These are phyloP conservation scores for Alternaria sp. DNA, from an alignment of 2,329 filamentous ascomycete species.

Conservation along the genomic window DNA sequence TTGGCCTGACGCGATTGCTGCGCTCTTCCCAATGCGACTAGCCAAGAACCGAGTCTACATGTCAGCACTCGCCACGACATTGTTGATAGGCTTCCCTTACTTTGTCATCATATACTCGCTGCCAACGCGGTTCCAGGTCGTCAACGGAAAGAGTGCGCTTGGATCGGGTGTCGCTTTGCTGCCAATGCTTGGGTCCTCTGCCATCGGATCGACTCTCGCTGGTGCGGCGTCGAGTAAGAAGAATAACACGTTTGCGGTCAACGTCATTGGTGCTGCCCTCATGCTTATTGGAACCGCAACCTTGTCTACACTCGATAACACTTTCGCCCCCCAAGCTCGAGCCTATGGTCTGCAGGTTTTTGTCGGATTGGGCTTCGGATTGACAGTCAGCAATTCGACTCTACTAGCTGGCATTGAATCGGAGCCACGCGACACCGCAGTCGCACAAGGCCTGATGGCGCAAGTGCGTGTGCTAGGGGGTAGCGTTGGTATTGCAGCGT, in stretches of 20 bases:
- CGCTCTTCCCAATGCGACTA: slow-evolving; percentile 7
- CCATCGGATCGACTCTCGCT: slow-evolving; percentile 11
- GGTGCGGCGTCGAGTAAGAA: slow-evolving; percentile 9
- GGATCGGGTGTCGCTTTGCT: slow-evolving; percentile 11
- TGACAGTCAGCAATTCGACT: slow-evolving; percentile 11
- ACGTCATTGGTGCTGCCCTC: slow-evolving; percentile 5
- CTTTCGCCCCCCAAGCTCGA: background rate
- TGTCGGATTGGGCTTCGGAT: slow-evolving; percentile 11
- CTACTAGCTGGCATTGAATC: slow-evolving; percentile 10
- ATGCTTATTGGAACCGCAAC: slow-evolving; percentile 12
- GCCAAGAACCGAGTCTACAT: slow-evolving; percentile 10
- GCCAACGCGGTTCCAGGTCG: slow-evolving; percentile 12
- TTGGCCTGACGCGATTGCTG: slow-evolving; percentile 7
- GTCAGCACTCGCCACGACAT: slow-evolving; percentile 2
- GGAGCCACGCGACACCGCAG: slow-evolving; percentile 7
- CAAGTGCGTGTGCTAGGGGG: slow-evolving; percentile 16
- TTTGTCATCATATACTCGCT: slow-evolving; percentile 15
- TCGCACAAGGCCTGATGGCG: slow-evolving; percentile 15
- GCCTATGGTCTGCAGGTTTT: slow-evolving; percentile 13
- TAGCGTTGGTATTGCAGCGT: slow-evolving; percentile 16
- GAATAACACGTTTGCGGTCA: slow-evolving; percentile 12
- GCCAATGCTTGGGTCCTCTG: slow-evolving; percentile 10
- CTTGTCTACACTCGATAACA: slow-evolving; percentile 5
- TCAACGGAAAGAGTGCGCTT: slow-evolving; percentile 9
- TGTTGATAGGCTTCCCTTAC: slow-evolving; percentile 12